Percentiles rank a stretch among this genome's conserved stretches.
Evolutionary conservation across 352 stramenopile species (phyloP).

Genomic region (Globisporangium acanthophoron): DNA sequence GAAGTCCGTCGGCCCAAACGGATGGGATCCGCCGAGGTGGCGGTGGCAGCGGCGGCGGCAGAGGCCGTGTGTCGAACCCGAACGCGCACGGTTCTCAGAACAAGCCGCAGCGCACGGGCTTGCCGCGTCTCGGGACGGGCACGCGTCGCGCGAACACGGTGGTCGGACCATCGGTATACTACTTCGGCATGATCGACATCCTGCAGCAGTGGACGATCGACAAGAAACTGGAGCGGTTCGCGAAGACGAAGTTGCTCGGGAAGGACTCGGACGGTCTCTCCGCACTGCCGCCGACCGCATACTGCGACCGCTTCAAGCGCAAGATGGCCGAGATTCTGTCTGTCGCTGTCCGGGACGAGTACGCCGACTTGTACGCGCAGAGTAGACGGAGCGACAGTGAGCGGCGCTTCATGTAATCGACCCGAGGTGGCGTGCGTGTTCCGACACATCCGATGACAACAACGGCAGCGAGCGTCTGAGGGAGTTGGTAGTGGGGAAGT

Average conservation of each 20-base stretch:
- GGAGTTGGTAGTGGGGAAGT: background rate
- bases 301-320: conserved; percentile 85
- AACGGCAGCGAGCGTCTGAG: background rate
- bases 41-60: conserved; percentile 7
- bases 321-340: conserved; percentile 86
- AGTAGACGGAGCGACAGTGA: conserved; percentile 25
- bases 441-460: background rate
- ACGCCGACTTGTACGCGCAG: conserved; percentile 34
- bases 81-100: conserved; percentile 17
- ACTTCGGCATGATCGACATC: conserved; percentile 88
- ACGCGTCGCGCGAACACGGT: conserved; percentile 83
- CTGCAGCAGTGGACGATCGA: conserved; percentile 88
- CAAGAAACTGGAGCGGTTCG: conserved; percentile 87
- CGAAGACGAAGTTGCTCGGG: conserved; percentile 79
- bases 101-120: conserved; percentile 25
- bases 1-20: conserved; percentile 13
- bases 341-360: conserved; percentile 62
- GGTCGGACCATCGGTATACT: conserved; percentile 82
- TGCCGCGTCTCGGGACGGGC: conserved; percentile 57
- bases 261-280: conserved; percentile 80
- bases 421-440: background rate
- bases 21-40: conserved; percentile 27
- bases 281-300: conserved; percentile 71
- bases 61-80: conserved; percentile 12
- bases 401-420: conserved; percentile 47